Evolutionary conservation across 495 filamentous ascomycete genomes (phyloP), one percentile per base, ranked within the genome.

Genomic region (Haplographium delicatum): DNA sequence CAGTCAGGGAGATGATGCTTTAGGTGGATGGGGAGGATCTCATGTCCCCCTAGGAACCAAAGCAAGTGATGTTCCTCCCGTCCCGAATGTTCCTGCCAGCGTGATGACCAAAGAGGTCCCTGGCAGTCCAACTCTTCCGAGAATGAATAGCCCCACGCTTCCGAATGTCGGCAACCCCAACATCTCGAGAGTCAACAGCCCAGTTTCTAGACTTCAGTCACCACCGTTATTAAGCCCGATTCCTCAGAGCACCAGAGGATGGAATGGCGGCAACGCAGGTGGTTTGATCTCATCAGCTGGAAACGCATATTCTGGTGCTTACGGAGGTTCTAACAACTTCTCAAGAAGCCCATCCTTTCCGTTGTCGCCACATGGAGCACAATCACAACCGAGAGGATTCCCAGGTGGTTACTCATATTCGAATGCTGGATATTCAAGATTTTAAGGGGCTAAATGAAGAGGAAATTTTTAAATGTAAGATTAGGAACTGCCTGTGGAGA

Each of bases 1-100:
- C 15, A 47, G 27, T 6, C 58, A 57, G 43, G 54, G 54, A 15
- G 58, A 61, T 5, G 58, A 61, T 55, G 54, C 54, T 1, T 35
- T 61, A 1, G 58, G 58, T 26, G 58, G 58, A 43, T 61, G 58
- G 58, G 54, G 58, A 13, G 58, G 54, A 39, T 38, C 38, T 24
- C 53, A 56, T 34, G 50, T 58, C 30, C 24, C 55, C 1, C 7
- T 31, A n/a, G 27, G 24, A 18, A 30, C 11, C 3, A 45, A 38
- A 33, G 28, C 40, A 6, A 22, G 23, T 5, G 42, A 51, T 15
- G 16, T 25, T 26, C 34, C 40, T 19, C 33, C 28, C n/a, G 33
- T 41, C 9, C 24, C 37, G 4, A 55, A 50, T 16, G 13, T 38
- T 7, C 52, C 52, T 7, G 23, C 10, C 27, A 45, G 15, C 16